phyloP scores from a whole-genome alignment of 75 land plant species.

The Pinus albicaulis region DNA sequence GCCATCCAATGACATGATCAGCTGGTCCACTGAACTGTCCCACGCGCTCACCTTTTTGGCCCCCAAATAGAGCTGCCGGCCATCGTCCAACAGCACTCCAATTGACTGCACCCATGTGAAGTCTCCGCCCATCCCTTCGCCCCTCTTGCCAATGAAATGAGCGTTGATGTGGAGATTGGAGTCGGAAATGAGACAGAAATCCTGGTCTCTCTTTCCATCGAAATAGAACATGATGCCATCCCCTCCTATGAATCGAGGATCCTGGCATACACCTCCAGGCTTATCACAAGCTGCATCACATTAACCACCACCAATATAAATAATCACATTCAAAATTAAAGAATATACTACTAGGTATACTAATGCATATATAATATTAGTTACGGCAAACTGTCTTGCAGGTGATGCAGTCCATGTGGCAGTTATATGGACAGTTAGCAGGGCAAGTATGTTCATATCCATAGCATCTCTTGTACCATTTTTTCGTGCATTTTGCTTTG shows the following conservation, averaged over 20 bases:
- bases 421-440: neutral
- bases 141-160: slow-evolving; percentile 34
- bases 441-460: neutral
- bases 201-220: slow-evolving; percentile 21
- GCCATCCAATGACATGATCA: slow-evolving; percentile 23
- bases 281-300: neutral
- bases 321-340: slow-evolving; percentile 6
- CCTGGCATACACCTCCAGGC: slow-evolving; percentile 27
- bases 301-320: neutral
- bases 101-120: slow-evolving; percentile 38
- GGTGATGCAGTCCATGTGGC: neutral
- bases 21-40: slow-evolving; percentile 21
- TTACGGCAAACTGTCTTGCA: slow-evolving; percentile 5
- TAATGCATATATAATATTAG: neutral
- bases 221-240: slow-evolving; percentile 32
- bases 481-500: neutral
- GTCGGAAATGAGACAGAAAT: slow-evolving; percentile 32
- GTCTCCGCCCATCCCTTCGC: slow-evolving; percentile 11
- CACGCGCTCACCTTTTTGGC: slow-evolving; percentile 19
- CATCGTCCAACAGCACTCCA: slow-evolving; percentile 12
- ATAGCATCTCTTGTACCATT: neutral
- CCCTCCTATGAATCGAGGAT: slow-evolving; percentile 33
- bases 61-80: slow-evolving; percentile 16
- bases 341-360: neutral
- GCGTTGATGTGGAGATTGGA: slow-evolving; percentile 23